A percentile compares a stretch with the other conserved stretches of the same genome.
Conservation (phyloP, 371 early-diverging fungal species). For the Apophysomyces trapeziformis region DNA sequence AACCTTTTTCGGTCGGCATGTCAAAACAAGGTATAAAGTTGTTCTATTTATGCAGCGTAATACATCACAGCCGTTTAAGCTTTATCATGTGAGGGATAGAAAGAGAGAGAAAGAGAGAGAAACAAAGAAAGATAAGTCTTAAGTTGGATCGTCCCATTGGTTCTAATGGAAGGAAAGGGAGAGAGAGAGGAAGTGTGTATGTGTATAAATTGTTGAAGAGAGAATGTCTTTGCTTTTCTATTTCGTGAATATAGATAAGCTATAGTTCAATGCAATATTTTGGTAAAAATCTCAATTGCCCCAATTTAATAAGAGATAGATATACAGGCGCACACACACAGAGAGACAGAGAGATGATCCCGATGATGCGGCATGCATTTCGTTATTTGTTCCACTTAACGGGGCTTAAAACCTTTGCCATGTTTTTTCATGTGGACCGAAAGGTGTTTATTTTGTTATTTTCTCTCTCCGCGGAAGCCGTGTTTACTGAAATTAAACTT, state of each 20-base stretch:
- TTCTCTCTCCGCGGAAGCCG: constrained; percentile 1
- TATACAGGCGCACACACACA: neutral
- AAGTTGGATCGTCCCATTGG: too few species aligned
- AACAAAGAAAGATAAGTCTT: too few species aligned
- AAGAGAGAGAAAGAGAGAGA: too few species aligned
- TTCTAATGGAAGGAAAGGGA: too few species aligned
- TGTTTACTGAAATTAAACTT: constrained; percentile 10
- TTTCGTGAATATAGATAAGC: too few species aligned
- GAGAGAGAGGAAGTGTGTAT: too few species aligned
- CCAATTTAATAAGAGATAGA: too few species aligned
- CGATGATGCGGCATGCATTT: constrained; percentile 8
- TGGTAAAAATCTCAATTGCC: too few species aligned
- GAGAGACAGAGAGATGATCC: neutral
- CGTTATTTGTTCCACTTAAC: neutral
- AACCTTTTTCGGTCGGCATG: constrained; percentile 10
- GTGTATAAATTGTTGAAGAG: too few species aligned
- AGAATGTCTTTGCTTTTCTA: too few species aligned
- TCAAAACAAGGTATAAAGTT: constrained; percentile 10
- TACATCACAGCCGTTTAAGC: constrained; percentile 11
- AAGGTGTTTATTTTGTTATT: neutral
- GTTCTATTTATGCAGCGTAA: constrained; percentile 12
- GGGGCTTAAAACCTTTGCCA: constrained; percentile 8
- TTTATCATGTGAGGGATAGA: constrained; percentile 8
- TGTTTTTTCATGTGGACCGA: constrained; percentile 11
- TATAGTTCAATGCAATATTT: too few species aligned